Evolutionary conservation across 768 basidiomycete genomes (phyloP), one percentile per base, ranked within the genome.

Genomic region (Rhizopogon sp.): DNA sequence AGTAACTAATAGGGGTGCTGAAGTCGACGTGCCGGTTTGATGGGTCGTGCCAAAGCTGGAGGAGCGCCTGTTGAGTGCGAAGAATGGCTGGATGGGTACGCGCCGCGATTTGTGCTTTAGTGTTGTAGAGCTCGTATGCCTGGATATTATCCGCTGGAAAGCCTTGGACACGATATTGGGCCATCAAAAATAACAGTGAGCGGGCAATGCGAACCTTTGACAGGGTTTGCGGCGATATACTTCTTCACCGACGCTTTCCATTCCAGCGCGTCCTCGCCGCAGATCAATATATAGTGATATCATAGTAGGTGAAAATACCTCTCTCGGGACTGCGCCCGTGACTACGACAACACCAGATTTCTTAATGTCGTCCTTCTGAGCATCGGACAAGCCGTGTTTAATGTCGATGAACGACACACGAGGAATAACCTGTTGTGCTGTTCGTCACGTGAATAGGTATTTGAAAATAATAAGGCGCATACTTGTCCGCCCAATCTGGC

Each of bases 101-200:
- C 1, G 87, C 90, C n/a, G 66, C 65, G 1, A 83, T 76, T 66
- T 90, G 88, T 13, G 79, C 62, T 42, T 72, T 74, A 4, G 83
- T 79, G 68, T 88, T 86, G 73, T 90, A 90, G 13, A 90, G 64
- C 61, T 90, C 88, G 63, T 78, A 90, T 6, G 81, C 86, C 67
- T 90, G 86, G 47, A 86, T 81, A 58, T 88, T 77, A 39, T 82
- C 76, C 3, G 74, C 70, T 0, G 89, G 89, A 59, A 82, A 87
- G 6, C 88, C 87, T 87, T 62, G 8, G 22, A 42, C 5, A 6
- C 47, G 29, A 25, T 37, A 7, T 45, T 22, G 42, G 35, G 20
- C 31, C 7, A 17, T 1, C 20, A 10, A 28, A 17, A 13, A 20
- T 4, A 33, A 40, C 35, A 41, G 31, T 10, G 22, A 11, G 6